phyloP scores from a whole-genome alignment of 75 land plant genomes.

The Chamaecyparis obtusa region DNA sequence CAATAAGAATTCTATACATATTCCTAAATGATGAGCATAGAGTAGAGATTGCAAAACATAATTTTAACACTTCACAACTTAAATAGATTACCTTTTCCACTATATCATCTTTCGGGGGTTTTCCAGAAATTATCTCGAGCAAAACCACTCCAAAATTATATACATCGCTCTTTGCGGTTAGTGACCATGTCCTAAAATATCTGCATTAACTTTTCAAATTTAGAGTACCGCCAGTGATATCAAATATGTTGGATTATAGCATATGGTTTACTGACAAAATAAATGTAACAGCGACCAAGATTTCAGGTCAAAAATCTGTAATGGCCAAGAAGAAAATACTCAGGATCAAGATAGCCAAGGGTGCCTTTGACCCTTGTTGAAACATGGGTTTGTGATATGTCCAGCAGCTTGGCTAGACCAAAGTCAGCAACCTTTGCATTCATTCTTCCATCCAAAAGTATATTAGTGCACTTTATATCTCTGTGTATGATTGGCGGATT shows the following conservation, averaged over 20 bases:
- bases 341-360: slow-evolving; percentile 32
- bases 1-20: too few species aligned
- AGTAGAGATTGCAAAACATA: too few species aligned
- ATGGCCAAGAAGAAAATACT: slow-evolving; percentile 7
- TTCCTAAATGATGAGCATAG: too few species aligned
- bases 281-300: slow-evolving; percentile 22
- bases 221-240: slow-evolving; percentile 14
- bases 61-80: not conserved
- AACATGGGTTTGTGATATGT: not conserved
- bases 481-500: slow-evolving; percentile 23
- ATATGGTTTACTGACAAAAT: not conserved
- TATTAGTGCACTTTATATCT: slow-evolving; percentile 26
- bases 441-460: slow-evolving; percentile 15
- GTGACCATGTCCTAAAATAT: slow-evolving; percentile 64
- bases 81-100: too few species aligned
- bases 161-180: slow-evolving; percentile 94
- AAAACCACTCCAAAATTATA: slow-evolving; percentile 95
- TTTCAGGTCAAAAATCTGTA: too few species aligned
- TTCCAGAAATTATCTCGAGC: slow-evolving; percentile 42
- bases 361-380: slow-evolving; percentile 20
- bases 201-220: slow-evolving; percentile 77
- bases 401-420: slow-evolving; percentile 22
- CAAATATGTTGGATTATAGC: not conserved
- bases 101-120: too few species aligned
- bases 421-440: slow-evolving; percentile 30